Conservation (phyloP, 768 basidiomycete species). For the Porpolomopsis calyptriformis region DNA sequence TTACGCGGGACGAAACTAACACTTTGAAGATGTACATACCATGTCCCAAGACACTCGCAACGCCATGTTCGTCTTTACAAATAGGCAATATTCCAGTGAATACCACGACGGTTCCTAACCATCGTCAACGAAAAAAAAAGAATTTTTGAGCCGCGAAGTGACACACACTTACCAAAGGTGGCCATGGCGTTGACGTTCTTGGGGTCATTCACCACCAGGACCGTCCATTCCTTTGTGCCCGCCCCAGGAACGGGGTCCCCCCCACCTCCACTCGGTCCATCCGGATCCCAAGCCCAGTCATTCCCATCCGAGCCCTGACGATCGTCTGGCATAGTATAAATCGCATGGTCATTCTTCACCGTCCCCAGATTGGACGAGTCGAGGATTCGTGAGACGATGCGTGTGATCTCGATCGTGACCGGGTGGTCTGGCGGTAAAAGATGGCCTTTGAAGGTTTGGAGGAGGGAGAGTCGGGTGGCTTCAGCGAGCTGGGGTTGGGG, state of each 20-base stretch:
- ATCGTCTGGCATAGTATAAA: slow-evolving; percentile 18
- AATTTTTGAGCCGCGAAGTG: background rate
- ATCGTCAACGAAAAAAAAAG: background rate
- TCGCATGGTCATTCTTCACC: slow-evolving; percentile 24
- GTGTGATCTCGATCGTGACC: slow-evolving; percentile 53
- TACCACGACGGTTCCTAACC: slow-evolving; percentile 59
- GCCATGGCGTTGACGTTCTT: slow-evolving; percentile 72
- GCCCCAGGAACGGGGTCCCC: slow-evolving; percentile 10
- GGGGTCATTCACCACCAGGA: slow-evolving; percentile 68
- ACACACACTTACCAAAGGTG: slow-evolving; percentile 40
- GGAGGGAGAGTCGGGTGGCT: slow-evolving; percentile 29
- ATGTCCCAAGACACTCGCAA: slow-evolving; percentile 79
- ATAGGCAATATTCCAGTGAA: slow-evolving; percentile 84
- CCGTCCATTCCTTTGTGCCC: slow-evolving; percentile 42
- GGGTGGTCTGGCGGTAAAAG: slow-evolving; percentile 63
- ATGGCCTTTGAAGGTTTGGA: slow-evolving; percentile 38
- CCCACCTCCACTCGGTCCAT: slow-evolving; percentile 16
- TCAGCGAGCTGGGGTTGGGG: slow-evolving; percentile 31
- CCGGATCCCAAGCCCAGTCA: slow-evolving; percentile 23
- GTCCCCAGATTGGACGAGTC: slow-evolving; percentile 62
- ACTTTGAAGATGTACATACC: slow-evolving; percentile 34
- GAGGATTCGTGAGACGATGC: slow-evolving; percentile 60
- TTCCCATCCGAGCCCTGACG: slow-evolving; percentile 14
- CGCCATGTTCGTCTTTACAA: slow-evolving; percentile 64
- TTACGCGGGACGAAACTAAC: background rate